Evolutionary conservation across 2,329 filamentous ascomycete genomes (phyloP).

Genomic region (Plenodomus tracheiphilus): DNA sequence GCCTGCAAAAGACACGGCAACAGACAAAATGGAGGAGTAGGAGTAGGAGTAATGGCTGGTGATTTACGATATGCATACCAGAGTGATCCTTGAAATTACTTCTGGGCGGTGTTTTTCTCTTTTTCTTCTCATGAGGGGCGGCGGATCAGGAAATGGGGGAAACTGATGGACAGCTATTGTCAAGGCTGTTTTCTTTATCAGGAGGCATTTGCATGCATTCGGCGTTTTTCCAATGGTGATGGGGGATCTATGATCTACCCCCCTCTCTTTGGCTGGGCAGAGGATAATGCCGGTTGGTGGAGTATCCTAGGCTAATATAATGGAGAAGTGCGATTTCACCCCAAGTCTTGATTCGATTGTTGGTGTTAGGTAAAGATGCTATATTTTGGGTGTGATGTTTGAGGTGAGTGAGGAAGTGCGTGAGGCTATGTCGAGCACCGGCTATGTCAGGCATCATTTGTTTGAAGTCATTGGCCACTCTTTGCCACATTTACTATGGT

Average conservation of each 20-base stretch:
- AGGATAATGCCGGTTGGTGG: neutral
- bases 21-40: constrained; percentile 32
- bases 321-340: neutral
- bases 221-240: neutral
- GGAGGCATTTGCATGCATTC: neutral
- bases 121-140: neutral
- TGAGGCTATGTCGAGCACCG: too few relatives aligned
- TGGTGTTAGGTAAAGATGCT: too few relatives aligned
- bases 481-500: too few relatives aligned
- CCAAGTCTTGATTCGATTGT: too few relatives aligned
- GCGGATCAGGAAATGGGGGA: neutral
- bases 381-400: too few relatives aligned
- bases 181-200: neutral
- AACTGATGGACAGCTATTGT: neutral
- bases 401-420: too few relatives aligned
- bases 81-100: constrained; percentile 3
- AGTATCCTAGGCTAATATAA: neutral
- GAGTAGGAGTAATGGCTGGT: constrained; percentile 19
- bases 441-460: too few relatives aligned
- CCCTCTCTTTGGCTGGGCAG: neutral
- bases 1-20: constrained; percentile 21
- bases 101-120: constrained; percentile 14
- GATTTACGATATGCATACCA: constrained; percentile 16
- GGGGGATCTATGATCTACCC: neutral
- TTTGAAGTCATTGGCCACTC: too few relatives aligned